Evolutionary conservation across 2,329 filamentous ascomycete genomes (phyloP).

Genomic region (Cercospora nicotianae): DNA sequence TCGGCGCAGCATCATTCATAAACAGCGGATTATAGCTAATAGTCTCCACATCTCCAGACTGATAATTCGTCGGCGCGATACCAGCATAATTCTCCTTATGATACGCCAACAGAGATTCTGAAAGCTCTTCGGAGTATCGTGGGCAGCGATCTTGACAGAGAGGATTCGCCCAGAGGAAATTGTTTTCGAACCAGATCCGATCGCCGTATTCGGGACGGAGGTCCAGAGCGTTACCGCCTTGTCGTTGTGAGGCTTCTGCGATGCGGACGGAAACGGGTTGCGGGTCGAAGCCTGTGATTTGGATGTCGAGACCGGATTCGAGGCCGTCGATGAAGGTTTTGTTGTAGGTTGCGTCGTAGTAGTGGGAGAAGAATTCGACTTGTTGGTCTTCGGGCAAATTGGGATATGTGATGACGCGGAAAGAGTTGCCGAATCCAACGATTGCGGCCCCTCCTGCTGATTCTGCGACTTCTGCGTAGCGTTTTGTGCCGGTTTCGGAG

Average conservation of each 20-base stretch:
- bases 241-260: slow-evolving; percentile 17
- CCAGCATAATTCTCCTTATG: slow-evolving; percentile 19
- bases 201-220: slow-evolving; percentile 24
- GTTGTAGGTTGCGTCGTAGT: slow-evolving; percentile 20
- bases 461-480: slow-evolving; percentile 19
- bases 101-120: slow-evolving; percentile 11
- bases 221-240: slow-evolving; percentile 26
- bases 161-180: slow-evolving; percentile 24
- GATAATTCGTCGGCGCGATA: slow-evolving; percentile 23
- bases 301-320: slow-evolving; percentile 20
- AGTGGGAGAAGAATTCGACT: slow-evolving; percentile 20
- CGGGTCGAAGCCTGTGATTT: slow-evolving; percentile 25
- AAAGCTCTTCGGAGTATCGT: slow-evolving; percentile 18
- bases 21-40: slow-evolving; percentile 25
- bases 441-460: slow-evolving; percentile 22
- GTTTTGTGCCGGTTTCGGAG: slow-evolving; percentile 16
- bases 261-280: slow-evolving; percentile 24
- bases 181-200: slow-evolving; percentile 27
- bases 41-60: slow-evolving; percentile 19
- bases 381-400: slow-evolving; percentile 25
- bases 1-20: slow-evolving; percentile 30
- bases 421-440: slow-evolving; percentile 25
- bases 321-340: slow-evolving; percentile 17
- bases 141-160: slow-evolving; percentile 24
- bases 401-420: slow-evolving; percentile 21